phyloP scores from a whole-genome alignment of 163 green algal species.

The Volvox carteri region DNA sequence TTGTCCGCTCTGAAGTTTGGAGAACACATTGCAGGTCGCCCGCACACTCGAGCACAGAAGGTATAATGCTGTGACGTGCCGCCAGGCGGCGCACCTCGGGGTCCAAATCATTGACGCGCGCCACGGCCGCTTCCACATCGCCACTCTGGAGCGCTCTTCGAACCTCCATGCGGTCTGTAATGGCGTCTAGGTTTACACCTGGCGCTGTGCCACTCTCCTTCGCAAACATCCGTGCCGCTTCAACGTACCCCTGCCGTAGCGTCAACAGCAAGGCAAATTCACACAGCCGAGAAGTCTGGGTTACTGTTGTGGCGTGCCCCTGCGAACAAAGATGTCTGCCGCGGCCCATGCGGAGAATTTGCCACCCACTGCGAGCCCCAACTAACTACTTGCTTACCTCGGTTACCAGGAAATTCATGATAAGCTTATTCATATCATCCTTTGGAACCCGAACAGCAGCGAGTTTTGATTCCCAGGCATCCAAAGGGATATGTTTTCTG shows the following conservation, averaged over 20 bases:
- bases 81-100: constrained; percentile 85
- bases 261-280: not conserved
- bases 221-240: constrained; percentile 91
- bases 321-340: no score
- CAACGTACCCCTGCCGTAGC: constrained; percentile 83
- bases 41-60: no score
- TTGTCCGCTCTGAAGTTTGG: no score
- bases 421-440: constrained; percentile 94
- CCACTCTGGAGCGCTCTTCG: constrained; percentile 89
- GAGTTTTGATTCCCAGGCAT: constrained; percentile 89
- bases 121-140: constrained; percentile 91
- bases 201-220: constrained; percentile 83
- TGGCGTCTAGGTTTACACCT: constrained; percentile 83
- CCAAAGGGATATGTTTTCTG: constrained; percentile 72
- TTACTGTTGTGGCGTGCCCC: no score
- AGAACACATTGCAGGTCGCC: no score
- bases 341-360: no score
- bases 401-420: constrained; percentile 98
- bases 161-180: constrained; percentile 94
- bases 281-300: no score
- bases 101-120: constrained; percentile 96
- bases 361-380: no score
- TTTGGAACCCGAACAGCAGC: constrained; percentile 81
- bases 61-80: no score
- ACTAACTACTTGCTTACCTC: no score